Evolutionary conservation across 2,329 filamentous ascomycete genomes (phyloP), one percentile per base, ranked within the genome.

Genomic region (Pochonia chlamydosporia): DNA sequence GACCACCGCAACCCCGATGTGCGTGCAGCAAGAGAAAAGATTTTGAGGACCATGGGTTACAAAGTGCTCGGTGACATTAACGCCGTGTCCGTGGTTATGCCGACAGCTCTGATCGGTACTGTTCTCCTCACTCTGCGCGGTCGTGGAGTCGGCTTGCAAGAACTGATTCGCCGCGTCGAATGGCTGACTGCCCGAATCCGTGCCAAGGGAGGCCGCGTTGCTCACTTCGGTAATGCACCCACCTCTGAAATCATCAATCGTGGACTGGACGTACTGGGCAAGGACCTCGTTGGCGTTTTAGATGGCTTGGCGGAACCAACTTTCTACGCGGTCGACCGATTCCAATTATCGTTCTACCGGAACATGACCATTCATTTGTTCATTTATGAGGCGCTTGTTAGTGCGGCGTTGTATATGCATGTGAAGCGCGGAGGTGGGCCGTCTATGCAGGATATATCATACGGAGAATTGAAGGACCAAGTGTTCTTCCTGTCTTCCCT

Each of bases 341-440:
- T 99, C 72, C 93, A 99, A 63, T 78, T 99, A 9, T 96, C 90
- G 0, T 99, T 99, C 67, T 99, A 99, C 69, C 85, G 93, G 44
- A 99, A 99, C 67, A 97, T 97, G 93, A 96, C 92, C 0, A 99
- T 99, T 52, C 93, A 99, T 63, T 78, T 99, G 5, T 99, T 99
- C 65, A 93, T 99, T 48, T 86, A 89, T 2, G 91, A 97, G 63
- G 87, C 92, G 0, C 74, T 99, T 4, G 89, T 97, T 20, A 93
- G 89, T 51, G 89, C 85, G 4, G 87, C 87, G 24, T 84, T 99
- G 75, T 99, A 99, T 65, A 93, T 84, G 0, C 81, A 82, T 39
- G 87, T 97, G 46, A 99, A 99, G 66, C 82, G 83, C 52, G 93
- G 93, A 14, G 92, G 92, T n/a, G 89, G 87, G 0, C 86, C 88